Conservation (phyloP, 345 rosid genomes). For the Salix purpurea region DNA sequence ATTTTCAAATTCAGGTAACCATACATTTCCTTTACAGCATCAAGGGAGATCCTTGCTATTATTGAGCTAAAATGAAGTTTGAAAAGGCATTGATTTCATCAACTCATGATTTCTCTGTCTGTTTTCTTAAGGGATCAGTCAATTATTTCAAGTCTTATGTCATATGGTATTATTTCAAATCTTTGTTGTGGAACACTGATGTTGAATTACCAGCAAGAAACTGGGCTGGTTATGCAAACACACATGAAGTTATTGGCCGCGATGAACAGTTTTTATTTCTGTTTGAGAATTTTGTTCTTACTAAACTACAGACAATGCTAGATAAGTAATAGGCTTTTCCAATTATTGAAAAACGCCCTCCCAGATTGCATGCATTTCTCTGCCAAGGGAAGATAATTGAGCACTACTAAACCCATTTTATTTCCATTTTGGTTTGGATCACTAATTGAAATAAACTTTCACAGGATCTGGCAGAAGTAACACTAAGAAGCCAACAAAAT, state of each 20-base stretch:
- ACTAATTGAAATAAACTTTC: background rate
- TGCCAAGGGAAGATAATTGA: background rate
- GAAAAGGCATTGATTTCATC: background rate
- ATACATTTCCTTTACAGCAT: background rate
- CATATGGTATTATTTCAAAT: background rate
- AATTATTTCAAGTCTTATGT: background rate
- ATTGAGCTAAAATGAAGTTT: constrained; percentile 6
- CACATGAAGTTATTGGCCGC: background rate
- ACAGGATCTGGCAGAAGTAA: background rate
- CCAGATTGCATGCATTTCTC: background rate
- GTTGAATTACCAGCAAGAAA: background rate
- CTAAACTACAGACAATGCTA: background rate
- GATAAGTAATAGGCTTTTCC: background rate
- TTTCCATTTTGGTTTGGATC: background rate
- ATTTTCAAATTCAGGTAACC: background rate
- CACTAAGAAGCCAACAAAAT: background rate
- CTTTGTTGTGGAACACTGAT: background rate
- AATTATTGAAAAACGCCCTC: background rate
- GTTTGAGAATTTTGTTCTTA: background rate
- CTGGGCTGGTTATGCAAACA: background rate
- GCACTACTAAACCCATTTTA: background rate
- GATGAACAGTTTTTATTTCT: background rate
- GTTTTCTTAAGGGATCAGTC: background rate
- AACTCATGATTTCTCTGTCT: background rate
- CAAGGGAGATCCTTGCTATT: background rate